Evolutionary conservation across 441 rosid species (phyloP).

Genomic region (Euphorbia celastroides): DNA sequence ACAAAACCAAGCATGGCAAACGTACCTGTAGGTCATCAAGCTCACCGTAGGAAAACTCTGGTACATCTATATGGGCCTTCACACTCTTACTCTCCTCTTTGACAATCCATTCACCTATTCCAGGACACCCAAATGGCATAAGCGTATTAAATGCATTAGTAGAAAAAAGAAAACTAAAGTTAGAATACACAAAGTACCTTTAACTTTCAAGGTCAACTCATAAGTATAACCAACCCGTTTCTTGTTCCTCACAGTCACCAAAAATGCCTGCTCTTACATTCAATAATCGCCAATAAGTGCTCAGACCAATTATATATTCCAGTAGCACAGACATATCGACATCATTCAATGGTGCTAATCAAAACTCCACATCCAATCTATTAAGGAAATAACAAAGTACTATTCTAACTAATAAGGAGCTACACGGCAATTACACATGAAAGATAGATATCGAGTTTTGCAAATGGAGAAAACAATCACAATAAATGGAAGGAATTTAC

Average conservation of each 20-base stretch:
- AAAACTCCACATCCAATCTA: background rate
- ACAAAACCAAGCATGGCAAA: constrained; percentile 2
- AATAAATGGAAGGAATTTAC: background rate
- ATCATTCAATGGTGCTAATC: background rate
- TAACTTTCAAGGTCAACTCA: constrained; percentile 68
- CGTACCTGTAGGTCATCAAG: constrained; percentile 87
- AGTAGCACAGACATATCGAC: no score
- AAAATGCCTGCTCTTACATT: constrained; percentile 55
- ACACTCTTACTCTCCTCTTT: constrained; percentile 52
- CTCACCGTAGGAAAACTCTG: constrained; percentile 89
- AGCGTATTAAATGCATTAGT: background rate
- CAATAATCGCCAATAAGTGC: constrained; percentile 3
- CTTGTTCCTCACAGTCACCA: constrained; percentile 86
- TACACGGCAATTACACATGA: background rate
- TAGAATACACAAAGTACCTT: no score
- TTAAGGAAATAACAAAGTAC: background rate
- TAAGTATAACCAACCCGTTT: constrained; percentile 84
- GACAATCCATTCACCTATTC: constrained; percentile 71
- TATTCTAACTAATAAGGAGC: background rate
- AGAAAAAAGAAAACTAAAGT: no score
- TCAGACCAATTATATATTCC: no score
- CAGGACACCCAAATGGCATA: constrained; percentile 11
- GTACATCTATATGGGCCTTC: constrained; percentile 63
- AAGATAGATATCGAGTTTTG: background rate
- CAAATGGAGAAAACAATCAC: background rate